Conservation (phyloP, 768 basidiomycete genomes). For the Phaeotremella skinneri region DNA sequence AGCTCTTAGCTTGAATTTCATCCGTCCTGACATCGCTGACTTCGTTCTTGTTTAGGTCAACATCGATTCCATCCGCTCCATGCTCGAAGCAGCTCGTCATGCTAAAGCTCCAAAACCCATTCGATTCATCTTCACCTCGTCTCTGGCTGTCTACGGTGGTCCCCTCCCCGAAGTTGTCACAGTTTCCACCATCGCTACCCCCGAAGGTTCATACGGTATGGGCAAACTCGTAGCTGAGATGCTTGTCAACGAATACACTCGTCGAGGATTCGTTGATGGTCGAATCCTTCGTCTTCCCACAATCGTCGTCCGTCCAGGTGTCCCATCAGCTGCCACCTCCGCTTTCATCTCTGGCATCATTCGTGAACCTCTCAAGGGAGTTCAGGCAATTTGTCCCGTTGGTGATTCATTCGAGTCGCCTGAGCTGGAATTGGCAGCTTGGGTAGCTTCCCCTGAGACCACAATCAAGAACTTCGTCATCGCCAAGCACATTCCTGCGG, state of each 20-base stretch:
- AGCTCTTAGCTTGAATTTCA: neutral
- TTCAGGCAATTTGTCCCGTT: constrained; percentile 59
- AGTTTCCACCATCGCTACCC: constrained; percentile 58
- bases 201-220: constrained; percentile 62
- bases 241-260: constrained; percentile 62
- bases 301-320: constrained; percentile 61
- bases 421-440: constrained; percentile 44
- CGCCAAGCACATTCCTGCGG: constrained; percentile 47
- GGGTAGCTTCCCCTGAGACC: constrained; percentile 47
- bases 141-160: constrained; percentile 63
- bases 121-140: constrained; percentile 63
- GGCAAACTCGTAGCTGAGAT: constrained; percentile 61
- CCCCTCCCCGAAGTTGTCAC: constrained; percentile 55
- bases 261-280: constrained; percentile 62
- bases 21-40: neutral
- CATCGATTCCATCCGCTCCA: constrained; percentile 59
- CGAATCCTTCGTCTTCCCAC: constrained; percentile 64
- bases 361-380: constrained; percentile 61
- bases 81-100: constrained; percentile 48
- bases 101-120: constrained; percentile 43
- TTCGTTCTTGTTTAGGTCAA: constrained; percentile 55
- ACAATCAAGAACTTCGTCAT: constrained; percentile 51
- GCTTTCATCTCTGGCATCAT: constrained; percentile 64
- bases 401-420: constrained; percentile 42
- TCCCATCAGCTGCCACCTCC: constrained; percentile 60